Evolutionary conservation across 805 yeast species (phyloP).

Genomic region (Kodamaea hsintzibuensis): DNA sequence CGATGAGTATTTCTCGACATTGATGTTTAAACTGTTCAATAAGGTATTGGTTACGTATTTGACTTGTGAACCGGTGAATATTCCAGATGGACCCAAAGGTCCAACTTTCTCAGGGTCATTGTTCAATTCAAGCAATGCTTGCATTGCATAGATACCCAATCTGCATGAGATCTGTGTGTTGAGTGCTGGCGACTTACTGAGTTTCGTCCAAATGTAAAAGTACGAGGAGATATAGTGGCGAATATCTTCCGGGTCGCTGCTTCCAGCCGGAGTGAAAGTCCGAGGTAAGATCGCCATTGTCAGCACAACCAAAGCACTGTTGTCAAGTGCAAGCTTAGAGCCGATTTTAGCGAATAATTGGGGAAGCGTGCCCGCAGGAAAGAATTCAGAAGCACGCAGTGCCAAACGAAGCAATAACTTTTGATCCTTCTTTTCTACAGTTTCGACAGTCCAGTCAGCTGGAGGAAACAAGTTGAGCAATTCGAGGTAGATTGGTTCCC

Average conservation of each 20-base stretch:
- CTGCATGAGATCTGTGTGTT: slow-evolving; percentile 68
- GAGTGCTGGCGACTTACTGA: slow-evolving; percentile 47
- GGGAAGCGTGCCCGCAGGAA: slow-evolving; percentile 48
- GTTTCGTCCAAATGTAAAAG: slow-evolving; percentile 70
- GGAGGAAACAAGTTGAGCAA: slow-evolving; percentile 32
- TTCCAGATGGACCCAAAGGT: slow-evolving; percentile 54
- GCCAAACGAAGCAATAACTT: slow-evolving; percentile 53
- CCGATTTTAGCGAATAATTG: slow-evolving; percentile 52
- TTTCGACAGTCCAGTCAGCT: slow-evolving; percentile 39
- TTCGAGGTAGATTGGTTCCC: slow-evolving; percentile 47
- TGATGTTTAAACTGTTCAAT: slow-evolving; percentile 45
- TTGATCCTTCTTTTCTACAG: slow-evolving; percentile 49
- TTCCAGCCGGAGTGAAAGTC: slow-evolving; percentile 31
- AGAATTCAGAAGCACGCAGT: slow-evolving; percentile 54
- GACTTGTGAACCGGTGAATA: slow-evolving; percentile 64
- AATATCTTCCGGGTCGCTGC: slow-evolving; percentile 36
- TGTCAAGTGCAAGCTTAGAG: slow-evolving; percentile 52
- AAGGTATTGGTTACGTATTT: slow-evolving; percentile 58
- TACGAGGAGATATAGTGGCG: slow-evolving; percentile 63
- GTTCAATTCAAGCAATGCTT: slow-evolving; percentile 38
- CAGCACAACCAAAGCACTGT: slow-evolving; percentile 52
- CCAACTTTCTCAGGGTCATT: slow-evolving; percentile 17
- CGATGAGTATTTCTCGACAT: slow-evolving; percentile 48
- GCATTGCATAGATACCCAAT: slow-evolving; percentile 59
- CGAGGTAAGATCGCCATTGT: slow-evolving; percentile 58